Evolutionary conservation across 2,329 filamentous ascomycete genomes (phyloP).

Genomic region (Sclerotinia spermophila): DNA sequence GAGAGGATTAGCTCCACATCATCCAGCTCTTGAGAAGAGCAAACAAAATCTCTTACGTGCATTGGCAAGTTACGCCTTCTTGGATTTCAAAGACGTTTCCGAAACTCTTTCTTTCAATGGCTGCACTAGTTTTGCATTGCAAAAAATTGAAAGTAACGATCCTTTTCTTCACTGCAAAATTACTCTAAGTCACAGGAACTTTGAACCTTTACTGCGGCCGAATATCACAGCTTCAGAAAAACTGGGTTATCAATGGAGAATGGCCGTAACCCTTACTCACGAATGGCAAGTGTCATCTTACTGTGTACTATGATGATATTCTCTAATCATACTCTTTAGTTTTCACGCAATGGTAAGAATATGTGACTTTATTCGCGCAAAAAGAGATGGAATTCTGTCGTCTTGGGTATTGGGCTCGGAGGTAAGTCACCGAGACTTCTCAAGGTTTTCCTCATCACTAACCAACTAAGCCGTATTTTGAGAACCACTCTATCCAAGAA

Average conservation of each 20-base stretch:
- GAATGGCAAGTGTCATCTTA: background rate
- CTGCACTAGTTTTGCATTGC: background rate
- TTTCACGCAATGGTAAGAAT: background rate
- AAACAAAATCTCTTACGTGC: background rate
- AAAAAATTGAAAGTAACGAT: background rate
- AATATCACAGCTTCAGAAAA: background rate
- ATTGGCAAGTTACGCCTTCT: background rate
- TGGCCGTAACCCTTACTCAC: constrained; percentile 1
- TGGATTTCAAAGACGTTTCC: background rate
- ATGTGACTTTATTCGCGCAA: background rate
- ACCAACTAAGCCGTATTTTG: background rate
- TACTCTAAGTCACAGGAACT: background rate
- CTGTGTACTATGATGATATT: background rate
- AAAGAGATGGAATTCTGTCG: background rate
- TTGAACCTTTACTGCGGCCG: background rate
- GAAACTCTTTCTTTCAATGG: background rate
- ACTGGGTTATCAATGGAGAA: constrained; percentile 5
- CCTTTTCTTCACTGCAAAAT: background rate
- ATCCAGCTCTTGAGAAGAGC: constrained; percentile 1
- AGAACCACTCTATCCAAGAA: background rate
- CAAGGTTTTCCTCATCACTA: background rate
- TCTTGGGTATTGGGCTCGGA: background rate
- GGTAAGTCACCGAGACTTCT: background rate
- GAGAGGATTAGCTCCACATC: background rate
- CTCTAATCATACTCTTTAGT: background rate